Conservation (phyloP, 2,329 filamentous ascomycete species). For the Pseudophaeomoniella oleicola region DNA sequence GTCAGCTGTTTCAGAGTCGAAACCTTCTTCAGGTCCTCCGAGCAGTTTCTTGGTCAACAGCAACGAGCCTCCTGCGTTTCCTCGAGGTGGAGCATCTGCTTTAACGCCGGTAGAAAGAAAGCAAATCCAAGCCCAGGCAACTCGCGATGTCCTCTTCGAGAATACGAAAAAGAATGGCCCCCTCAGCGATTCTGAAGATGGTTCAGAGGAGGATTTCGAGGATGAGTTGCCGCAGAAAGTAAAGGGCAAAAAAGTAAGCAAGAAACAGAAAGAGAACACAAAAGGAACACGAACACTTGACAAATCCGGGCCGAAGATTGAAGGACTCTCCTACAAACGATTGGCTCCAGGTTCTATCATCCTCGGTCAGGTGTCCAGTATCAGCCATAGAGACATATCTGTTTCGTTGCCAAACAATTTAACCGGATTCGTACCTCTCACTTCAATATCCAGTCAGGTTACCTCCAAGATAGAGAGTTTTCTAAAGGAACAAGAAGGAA, state of each 20-base stretch:
- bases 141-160: constrained; percentile 80
- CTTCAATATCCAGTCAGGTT: constrained; percentile 72
- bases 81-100: constrained; percentile 78
- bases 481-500: constrained; percentile 43
- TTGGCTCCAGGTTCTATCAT: constrained; percentile 74
- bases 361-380: constrained; percentile 70
- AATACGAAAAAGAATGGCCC: background rate
- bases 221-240: constrained; percentile 30
- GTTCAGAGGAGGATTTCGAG: constrained; percentile 38
- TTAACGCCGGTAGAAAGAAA: constrained; percentile 90
- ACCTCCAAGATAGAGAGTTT: constrained; percentile 59
- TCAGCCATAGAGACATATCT: constrained; percentile 65
- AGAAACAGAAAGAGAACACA: constrained; percentile 22
- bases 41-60: background rate
- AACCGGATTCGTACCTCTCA: constrained; percentile 75
- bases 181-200: constrained; percentile 26
- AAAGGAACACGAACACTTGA: constrained; percentile 35
- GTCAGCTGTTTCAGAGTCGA: background rate
- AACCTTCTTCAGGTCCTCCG: background rate
- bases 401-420: constrained; percentile 87
- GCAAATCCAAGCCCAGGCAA: constrained; percentile 88
- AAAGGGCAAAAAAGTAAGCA: constrained; percentile 16
- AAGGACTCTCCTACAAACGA: constrained; percentile 83
- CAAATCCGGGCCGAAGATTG: constrained; percentile 51
- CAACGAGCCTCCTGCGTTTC: constrained; percentile 71